Conservation (phyloP, 805 yeast genomes). For the Wickerhamiella occidentalis region DNA sequence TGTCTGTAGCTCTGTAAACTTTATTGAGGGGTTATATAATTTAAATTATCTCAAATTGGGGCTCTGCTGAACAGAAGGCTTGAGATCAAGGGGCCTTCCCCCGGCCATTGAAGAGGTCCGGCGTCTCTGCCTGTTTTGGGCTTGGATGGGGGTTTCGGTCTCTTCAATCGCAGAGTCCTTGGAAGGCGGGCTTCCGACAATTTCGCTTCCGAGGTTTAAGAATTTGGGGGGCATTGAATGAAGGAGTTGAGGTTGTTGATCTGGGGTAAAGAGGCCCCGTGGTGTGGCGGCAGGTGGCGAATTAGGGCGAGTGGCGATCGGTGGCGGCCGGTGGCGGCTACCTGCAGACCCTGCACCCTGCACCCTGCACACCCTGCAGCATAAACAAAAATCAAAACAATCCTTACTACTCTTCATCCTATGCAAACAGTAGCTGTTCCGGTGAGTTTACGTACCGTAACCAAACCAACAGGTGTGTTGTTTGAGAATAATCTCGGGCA, state of each 20-base stretch:
- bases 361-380: too few species aligned
- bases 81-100: constrained; percentile 11
- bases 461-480: background rate
- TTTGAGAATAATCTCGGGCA: constrained; percentile 3
- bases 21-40: constrained; percentile 17
- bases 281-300: too few species aligned
- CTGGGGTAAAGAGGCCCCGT: background rate
- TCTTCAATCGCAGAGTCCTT: background rate
- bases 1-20: too few species aligned
- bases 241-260: background rate
- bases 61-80: constrained; percentile 9
- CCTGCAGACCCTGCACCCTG: background rate
- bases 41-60: constrained; percentile 2
- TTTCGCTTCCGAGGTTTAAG: constrained; percentile 12
- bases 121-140: background rate
- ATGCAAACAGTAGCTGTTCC: constrained; percentile 6
- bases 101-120: constrained; percentile 10
- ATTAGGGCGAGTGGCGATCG: too few species aligned
- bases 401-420: background rate
- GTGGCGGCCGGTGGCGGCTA: too few species aligned
- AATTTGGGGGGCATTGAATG: constrained; percentile 6
- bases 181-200: constrained; percentile 6
- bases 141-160: background rate
- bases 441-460: background rate
- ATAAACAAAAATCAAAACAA: constrained; percentile 3